Evolutionary conservation across 1,284 basidiomycete species (phyloP), one percentile per base, ranked within the genome.

Genomic region (Thecaphora thlaspeos): DNA sequence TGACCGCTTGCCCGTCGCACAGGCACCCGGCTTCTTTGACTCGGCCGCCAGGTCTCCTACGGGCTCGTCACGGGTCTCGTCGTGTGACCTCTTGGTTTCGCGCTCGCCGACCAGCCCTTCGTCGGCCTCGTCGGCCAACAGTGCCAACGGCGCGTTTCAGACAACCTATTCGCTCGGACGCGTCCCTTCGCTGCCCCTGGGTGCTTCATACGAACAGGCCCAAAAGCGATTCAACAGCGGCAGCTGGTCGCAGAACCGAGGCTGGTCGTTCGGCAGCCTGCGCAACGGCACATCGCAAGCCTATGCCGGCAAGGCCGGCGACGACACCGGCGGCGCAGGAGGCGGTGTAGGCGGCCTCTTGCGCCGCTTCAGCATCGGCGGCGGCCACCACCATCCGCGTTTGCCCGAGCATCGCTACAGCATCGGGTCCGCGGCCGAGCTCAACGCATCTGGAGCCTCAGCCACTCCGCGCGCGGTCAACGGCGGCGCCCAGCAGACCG

Each of bases 181-280:
- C n/a, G 64, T 68, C 1, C 64, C 64, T 9, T 68, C 64, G 43
- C 42, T 68, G 26, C 64, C 64, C 4, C 38, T 68, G 51, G 55
- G 55, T 5, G 44, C 55, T 0, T 63, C 60, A 32, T 68, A 68
- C 50, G 64, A 68, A 47, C 61, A 60, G 41, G 64, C 64, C n/a
- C 64, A 63, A 39, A 68, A 68, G 61, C 39, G 64, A 26, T 60
- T 68, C 55, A 49, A 65, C 46, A 65, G 62, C 52, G 62, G 62
- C 41, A 65, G 62, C 46, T 65, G 62, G 62, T 51, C 53, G 18
- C 61, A 59, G 37, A 64, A 60, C 46, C 51, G 59, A 41, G 55
- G 58, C 39, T 64, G 60, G 59, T 2, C 15, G 9, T 18, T 46
- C 21, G 44, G 44, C 18, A 28, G 23, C 15, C n/a, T 46, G 12